phyloP scores from a whole-genome alignment of 2,329 filamentous ascomycete species.

The Colletotrichum plurivorum region DNA sequence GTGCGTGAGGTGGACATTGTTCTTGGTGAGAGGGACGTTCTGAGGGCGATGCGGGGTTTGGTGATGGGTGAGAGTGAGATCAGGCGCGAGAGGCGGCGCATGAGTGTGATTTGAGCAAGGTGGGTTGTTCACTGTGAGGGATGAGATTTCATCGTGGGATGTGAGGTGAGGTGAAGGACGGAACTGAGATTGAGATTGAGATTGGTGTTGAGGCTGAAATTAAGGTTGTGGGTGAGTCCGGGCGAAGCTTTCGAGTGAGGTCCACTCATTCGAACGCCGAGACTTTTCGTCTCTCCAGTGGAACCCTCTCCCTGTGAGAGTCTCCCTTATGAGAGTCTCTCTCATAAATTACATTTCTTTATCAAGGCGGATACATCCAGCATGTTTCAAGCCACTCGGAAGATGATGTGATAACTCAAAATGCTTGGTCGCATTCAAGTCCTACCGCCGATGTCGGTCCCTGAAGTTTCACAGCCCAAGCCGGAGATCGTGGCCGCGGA shows the following conservation, averaged over 20 bases:
- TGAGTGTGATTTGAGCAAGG: background rate
- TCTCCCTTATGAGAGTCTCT: too few relatives aligned
- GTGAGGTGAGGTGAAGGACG: background rate
- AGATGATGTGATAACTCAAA: too few relatives aligned
- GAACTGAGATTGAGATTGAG: background rate
- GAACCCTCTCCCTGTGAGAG: too few relatives aligned
- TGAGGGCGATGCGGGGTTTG: constrained; percentile 2
- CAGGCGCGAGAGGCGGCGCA: background rate
- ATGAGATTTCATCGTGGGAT: background rate
- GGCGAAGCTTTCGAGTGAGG: constrained; percentile 16
- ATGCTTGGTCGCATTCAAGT: too few relatives aligned
- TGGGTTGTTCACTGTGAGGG: background rate
- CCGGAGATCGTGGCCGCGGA: too few relatives aligned
- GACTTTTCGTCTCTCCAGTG: too few relatives aligned
- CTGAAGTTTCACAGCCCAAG: too few relatives aligned
- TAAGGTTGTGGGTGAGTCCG: constrained; percentile 5
- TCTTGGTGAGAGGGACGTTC: background rate
- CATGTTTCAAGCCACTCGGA: too few relatives aligned
- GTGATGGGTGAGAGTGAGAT: background rate
- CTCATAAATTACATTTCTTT: too few relatives aligned
- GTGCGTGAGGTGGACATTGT: constrained; percentile 34
- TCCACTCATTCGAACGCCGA: constrained; percentile 1
- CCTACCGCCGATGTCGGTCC: too few relatives aligned
- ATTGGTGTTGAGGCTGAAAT: background rate
- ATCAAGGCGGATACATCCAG: too few relatives aligned